A percentile compares a stretch with the other conserved stretches of the same genome.
Conservation (phyloP, 306 rosid species). For the Vicia sativa region DNA sequence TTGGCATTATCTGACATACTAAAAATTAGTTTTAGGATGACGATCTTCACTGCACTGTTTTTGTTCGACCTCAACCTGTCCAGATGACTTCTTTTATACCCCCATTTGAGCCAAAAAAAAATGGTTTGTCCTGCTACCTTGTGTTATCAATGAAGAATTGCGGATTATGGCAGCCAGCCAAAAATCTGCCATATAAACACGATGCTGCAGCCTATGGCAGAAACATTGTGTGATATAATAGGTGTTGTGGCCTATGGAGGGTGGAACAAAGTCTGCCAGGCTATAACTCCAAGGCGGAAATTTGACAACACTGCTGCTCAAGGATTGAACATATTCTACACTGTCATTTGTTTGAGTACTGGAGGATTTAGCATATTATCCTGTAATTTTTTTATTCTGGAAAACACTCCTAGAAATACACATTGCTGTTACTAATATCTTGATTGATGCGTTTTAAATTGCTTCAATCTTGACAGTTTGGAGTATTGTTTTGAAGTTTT, state of each 20-base stretch:
- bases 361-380: neutral
- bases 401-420: neutral
- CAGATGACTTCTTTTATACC: neutral
- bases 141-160: neutral
- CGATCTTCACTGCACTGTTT: no score
- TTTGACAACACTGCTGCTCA: neutral
- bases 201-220: neutral
- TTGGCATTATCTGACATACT: neutral
- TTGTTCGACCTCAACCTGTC: no score
- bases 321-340: no score
- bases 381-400: neutral
- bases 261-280: neutral
- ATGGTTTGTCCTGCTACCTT: no score
- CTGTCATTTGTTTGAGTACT: neutral
- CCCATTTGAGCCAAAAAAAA: neutral
- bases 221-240: no score
- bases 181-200: neutral
- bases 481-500: constrained; percentile 16
- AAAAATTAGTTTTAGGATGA: constrained; percentile 1
- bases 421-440: constrained; percentile 9
- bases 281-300: neutral
- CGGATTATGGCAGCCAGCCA: neutral
- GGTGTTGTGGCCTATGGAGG: neutral
- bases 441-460: neutral
- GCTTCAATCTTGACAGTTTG: constrained; percentile 20